phyloP scores from a whole-genome alignment of 1,284 basidiomycete species.

The Caloboletus inedulis region DNA sequence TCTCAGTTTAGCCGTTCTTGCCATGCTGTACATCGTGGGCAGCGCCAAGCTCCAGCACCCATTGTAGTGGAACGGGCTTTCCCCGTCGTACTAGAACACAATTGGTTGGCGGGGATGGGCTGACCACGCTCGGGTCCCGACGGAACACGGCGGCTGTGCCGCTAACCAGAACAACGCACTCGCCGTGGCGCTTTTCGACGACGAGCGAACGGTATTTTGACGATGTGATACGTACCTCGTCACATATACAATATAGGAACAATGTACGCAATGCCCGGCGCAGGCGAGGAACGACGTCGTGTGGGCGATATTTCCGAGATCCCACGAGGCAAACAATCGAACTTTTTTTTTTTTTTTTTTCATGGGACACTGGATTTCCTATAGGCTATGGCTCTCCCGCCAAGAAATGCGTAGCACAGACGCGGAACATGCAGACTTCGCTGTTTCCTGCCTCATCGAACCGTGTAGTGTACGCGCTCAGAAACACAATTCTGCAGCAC shows the following conservation, averaged over 20 bases:
- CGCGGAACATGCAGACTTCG: background rate
- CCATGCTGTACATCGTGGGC: background rate
- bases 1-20: background rate
- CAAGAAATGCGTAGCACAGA: background rate
- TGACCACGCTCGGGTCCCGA: background rate
- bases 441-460: background rate
- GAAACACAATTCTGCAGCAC: no score
- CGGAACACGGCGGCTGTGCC: background rate
- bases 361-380: background rate
- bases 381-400: background rate
- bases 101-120: no score
- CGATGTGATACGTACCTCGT: background rate
- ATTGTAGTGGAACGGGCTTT: background rate
- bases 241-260: background rate
- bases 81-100: background rate
- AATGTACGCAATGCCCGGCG: background rate
- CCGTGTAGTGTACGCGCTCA: no score
- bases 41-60: background rate
- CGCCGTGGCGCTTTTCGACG: background rate
- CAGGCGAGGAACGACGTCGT: background rate
- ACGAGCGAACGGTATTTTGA: background rate
- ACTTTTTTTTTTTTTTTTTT: no score
- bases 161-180: background rate
- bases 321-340: background rate
- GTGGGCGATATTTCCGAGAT: background rate